A percentile compares a stretch with the other conserved stretches of the same genome.
Evolutionary conservation across 2,329 filamentous ascomycete genomes (phyloP).

Genomic region (Colletotrichum siamense): DNA sequence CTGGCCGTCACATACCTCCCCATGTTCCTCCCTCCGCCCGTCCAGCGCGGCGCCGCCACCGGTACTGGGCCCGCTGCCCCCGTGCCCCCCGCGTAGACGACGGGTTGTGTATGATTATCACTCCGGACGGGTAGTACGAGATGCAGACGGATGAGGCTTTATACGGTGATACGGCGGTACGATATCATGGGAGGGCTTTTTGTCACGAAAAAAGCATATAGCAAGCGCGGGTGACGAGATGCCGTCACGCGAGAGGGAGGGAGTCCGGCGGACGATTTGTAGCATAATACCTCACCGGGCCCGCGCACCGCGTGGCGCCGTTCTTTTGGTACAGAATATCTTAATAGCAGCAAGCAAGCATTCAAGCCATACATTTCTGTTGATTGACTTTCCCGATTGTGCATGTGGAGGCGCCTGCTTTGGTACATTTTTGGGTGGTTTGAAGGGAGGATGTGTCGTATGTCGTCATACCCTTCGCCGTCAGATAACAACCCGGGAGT

Average conservation of each 20-base stretch:
- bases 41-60: slow-evolving; percentile 27
- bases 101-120: background rate
- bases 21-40: slow-evolving; percentile 52
- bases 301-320: background rate
- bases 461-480: slow-evolving; percentile 8
- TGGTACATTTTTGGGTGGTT: no score
- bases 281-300: slow-evolving; percentile 9
- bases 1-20: slow-evolving; percentile 59
- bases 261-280: background rate
- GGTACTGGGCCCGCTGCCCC: slow-evolving; percentile 37
- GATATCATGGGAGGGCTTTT: background rate
- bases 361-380: background rate
- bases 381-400: accelerated
- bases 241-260: background rate
- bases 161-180: background rate
- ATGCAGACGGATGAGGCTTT: background rate
- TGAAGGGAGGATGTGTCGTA: background rate
- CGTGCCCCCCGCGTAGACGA: slow-evolving; percentile 26
- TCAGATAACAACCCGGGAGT: background rate
- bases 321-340: background rate
- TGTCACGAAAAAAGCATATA: background rate
- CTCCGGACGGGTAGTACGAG: background rate
- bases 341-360: slow-evolving; percentile 3
- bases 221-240: background rate
- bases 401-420: no score